Base-by-base conservation (phyloP, 2,329 filamentous ascomycete genomes). In the Xylaria sp. region DNA sequence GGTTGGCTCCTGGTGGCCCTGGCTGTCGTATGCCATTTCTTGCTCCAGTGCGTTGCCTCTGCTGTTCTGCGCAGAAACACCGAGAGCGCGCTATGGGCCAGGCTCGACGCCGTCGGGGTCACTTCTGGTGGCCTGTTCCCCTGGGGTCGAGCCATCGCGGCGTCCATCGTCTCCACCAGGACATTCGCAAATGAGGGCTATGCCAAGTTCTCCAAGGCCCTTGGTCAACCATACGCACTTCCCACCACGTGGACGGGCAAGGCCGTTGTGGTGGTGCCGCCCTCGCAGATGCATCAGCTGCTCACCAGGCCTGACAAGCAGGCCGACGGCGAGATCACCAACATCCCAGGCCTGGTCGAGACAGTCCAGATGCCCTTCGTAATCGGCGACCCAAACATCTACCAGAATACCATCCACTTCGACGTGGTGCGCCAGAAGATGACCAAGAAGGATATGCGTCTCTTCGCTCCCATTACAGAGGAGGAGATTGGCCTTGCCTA, bases 321-420 rank as follows among this genome's bases (percentile, higher is more conserved):
- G 41, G 16, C 41, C 8, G 24, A 22, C 41, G 16, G 41, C 22
- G 17, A 34, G 39, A n/a, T 34, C 21, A 16, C 13, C 19, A 24
- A 29, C 6, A 13, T 50, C 6, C 19, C 13, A 5, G 19, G 26
- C 29, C 13, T 39, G 21, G 20, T 50, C 20, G 39, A 50, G 8
- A 50, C 17, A 18, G 22, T 43, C 8, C 47, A 48, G 46, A 18
- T 50, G 37, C 24, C 55, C 29, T 39, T 24, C 17, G 22, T 48
- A 9, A 46, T 46, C 22, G 1, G 19, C 19, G 49, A 51, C 22
- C 34, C 16, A 6, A 13, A 45, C n/a, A 22, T 51, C 16, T 37
- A 26, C 7, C 18, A 46, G 16, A 40, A 45, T 18, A 38, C 40
- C 9, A 45, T 52, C 19, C 43, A 47, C 29, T 52, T 52, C 29